Percentiles rank a stretch among this genome's conserved stretches.
Evolutionary conservation across 306 rosid species (phyloP).

Genomic region (Pyrus pyrifolia): DNA sequence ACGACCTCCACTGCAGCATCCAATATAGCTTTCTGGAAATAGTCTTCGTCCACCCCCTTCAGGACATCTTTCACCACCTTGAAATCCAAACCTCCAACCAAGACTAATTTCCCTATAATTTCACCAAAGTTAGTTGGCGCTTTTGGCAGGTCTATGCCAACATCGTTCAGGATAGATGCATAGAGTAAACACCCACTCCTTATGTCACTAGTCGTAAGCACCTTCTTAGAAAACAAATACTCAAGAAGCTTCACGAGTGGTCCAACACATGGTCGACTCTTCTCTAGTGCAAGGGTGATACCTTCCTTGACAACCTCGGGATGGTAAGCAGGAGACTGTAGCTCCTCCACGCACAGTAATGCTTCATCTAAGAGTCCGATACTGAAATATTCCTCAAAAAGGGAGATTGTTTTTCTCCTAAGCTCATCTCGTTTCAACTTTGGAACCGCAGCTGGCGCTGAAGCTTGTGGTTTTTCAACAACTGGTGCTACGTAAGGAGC

Average conservation of each 20-base stretch:
- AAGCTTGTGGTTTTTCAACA: conserved; percentile 50
- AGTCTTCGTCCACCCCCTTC: conserved; percentile 54
- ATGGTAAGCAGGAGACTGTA: conserved; percentile 60
- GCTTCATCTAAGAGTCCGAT: conserved; percentile 79
- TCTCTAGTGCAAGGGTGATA: conserved; percentile 67
- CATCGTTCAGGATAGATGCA: conserved; percentile 59
- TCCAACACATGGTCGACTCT: conserved; percentile 61
- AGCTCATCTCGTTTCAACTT: conserved; percentile 41
- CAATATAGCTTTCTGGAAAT: conserved; percentile 49
- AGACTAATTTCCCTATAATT: conserved; percentile 55
- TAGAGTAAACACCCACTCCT: conserved; percentile 73
- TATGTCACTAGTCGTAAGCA: conserved; percentile 47
- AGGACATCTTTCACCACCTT: conserved; percentile 64
- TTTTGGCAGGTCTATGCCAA: conserved; percentile 72
- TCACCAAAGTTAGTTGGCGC: conserved; percentile 83
- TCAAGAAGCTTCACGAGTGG: conserved; percentile 60
- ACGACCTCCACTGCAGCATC: conserved; percentile 36
- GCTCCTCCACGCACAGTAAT: conserved; percentile 80
- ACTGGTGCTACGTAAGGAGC: conserved; percentile 6
- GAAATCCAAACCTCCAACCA: conserved; percentile 60
- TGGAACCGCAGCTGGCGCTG: conserved; percentile 43
- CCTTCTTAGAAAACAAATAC: conserved; percentile 41
- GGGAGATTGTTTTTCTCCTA: conserved; percentile 49
- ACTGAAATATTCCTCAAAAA: conserved; percentile 76
- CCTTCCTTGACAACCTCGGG: conserved; percentile 91